Base-by-base conservation (phyloP, 352 stramenopile species). In the Paralagenidium karlingii region DNA sequence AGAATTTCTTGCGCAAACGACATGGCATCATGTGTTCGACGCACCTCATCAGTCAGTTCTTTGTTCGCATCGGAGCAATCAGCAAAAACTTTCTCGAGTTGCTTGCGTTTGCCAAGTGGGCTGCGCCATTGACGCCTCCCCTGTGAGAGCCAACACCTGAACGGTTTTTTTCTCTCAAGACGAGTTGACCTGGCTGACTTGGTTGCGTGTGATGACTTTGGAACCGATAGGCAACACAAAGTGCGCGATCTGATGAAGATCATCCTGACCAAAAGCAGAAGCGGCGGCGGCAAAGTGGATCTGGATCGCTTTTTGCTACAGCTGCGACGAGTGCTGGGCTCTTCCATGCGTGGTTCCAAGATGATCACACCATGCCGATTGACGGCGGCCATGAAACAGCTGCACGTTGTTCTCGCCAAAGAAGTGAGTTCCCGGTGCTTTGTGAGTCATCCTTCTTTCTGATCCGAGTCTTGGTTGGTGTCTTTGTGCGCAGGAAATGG, bases 31-130 rank as follows among this genome's bases (percentile, higher is more conserved):
- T 67, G 5, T 60, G 55, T 0, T 77, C 61, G 2, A 67, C 40
- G 1, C 53, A 75, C 10, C 50, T 77, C 1, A 38, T 77, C 36
- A 47, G 55, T 6, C 66, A 77, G 33, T 81, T 77, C 39, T 81
- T 77, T 38, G 28, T 62, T 13, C 53, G 71, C 18, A 60, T 77
- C 11, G 67, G 67, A 0, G 55, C 60, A 0, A 9, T 38, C 0
- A 71, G 60, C 6, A 60, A 64, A 28, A 34, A 68, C 25, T 74
- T 70, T 24, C 43, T 81, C 2, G 67, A 75, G 15, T 47, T 77
- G 0, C 18, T 48, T 11, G 28, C 44, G 12, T 81, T 77, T 22
- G 60, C 67, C 0, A 30, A 55, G 18, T 81, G 67, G 63, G 39
- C 49, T 15, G 44, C 54, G 19, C 61, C 66, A 9, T 33, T 81